Conservation (phyloP, 371 early-diverging fungal species). For the Rhizomucor pusillus region DNA sequence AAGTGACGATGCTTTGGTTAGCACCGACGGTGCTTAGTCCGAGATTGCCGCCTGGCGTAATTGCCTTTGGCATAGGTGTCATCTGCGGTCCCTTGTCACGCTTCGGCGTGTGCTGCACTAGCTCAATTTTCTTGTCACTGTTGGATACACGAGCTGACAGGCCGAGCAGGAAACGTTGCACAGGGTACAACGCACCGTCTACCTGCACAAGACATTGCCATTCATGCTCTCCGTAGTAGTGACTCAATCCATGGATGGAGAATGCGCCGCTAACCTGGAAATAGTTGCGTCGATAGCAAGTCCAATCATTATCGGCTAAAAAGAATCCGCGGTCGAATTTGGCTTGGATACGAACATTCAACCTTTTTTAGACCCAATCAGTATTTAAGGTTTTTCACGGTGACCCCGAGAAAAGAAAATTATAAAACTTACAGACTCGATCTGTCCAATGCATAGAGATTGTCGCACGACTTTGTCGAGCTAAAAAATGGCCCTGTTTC, state of each 20-base stretch:
- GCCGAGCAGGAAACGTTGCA: conserved; percentile 61
- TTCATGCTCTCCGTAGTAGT: conserved; percentile 41
- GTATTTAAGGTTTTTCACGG: not conserved
- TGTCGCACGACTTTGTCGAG: conserved; percentile 61
- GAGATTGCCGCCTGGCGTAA: conserved; percentile 62
- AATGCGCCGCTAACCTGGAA: conserved; percentile 87
- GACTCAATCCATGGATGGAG: conserved; percentile 50
- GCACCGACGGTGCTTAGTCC: conserved; percentile 50
- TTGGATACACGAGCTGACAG: conserved; percentile 75
- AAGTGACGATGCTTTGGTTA: conserved; percentile 66
- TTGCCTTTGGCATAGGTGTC: conserved; percentile 60
- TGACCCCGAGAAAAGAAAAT: not conserved
- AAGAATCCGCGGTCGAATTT: conserved; percentile 82
- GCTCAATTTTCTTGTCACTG: conserved; percentile 71
- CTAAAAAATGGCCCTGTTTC: conserved; percentile 63
- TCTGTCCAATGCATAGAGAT: conserved; percentile 60
- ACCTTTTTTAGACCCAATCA: conserved; percentile 7
- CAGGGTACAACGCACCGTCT: conserved; percentile 44
- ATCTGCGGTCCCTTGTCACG: conserved; percentile 92
- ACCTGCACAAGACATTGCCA: conserved; percentile 58
- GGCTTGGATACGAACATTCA: conserved; percentile 47
- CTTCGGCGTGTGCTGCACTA: conserved; percentile 93
- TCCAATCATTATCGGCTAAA: conserved; percentile 82
- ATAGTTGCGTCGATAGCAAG: conserved; percentile 95
- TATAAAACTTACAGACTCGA: conserved; percentile 47